Evolutionary conservation across 345 rosid species (phyloP).

Genomic region (Pistacia vera): DNA sequence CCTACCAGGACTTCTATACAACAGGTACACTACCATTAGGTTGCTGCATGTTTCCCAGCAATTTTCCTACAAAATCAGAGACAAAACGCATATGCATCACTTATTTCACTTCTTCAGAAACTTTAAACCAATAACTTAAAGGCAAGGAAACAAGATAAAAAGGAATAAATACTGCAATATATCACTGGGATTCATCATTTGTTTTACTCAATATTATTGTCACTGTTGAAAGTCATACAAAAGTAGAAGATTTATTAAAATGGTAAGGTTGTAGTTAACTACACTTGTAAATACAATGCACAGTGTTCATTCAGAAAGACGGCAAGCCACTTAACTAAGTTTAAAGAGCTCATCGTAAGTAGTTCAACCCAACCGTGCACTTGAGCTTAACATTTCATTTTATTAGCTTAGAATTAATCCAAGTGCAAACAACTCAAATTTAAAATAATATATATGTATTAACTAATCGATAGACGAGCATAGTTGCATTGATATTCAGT

Average conservation of each 20-base stretch:
- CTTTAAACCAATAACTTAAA: background rate
- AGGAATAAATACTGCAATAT: background rate
- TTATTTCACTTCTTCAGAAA: conserved; percentile 2
- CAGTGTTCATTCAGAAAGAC: background rate
- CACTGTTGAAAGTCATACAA: background rate
- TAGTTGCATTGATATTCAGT: background rate
- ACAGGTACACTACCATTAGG: conserved; percentile 53
- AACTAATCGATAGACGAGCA: background rate
- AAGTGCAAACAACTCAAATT: background rate
- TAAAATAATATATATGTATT: background rate
- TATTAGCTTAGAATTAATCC: background rate
- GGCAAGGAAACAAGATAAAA: background rate
- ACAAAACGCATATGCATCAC: background rate
- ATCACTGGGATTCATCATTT: too few species aligned
- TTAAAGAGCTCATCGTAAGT: background rate
- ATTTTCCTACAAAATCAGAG: conserved; percentile 39
- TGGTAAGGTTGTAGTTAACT: background rate
- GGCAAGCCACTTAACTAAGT: background rate
- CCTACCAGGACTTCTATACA: conserved; percentile 37
- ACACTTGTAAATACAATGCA: background rate
- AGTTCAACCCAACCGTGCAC: background rate
- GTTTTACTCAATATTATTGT: background rate
- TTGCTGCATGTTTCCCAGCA: conserved; percentile 40
- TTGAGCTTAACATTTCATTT: background rate
- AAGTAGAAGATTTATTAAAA: background rate